Conservation (phyloP, 768 basidiomycete genomes). For the Lentinula guzmanii region DNA sequence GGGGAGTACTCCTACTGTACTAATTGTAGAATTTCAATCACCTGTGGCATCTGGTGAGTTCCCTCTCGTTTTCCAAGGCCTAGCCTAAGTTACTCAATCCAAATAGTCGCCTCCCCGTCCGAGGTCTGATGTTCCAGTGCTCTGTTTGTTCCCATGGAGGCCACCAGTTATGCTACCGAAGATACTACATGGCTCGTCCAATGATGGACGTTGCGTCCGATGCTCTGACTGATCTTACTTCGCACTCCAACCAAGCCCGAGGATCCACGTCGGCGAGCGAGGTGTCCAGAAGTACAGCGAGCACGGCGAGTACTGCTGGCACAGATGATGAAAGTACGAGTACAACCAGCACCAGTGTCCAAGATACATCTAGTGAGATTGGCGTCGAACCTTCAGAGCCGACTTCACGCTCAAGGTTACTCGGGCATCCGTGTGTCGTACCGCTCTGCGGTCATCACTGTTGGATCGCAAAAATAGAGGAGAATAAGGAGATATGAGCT, state of each 20-base stretch:
- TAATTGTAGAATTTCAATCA: conserved; percentile 41
- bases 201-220: conserved; percentile 39
- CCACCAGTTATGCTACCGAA: conserved; percentile 71
- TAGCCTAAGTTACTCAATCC: conserved; percentile 6
- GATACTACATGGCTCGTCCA: conserved; percentile 57
- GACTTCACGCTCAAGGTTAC: conserved; percentile 17
- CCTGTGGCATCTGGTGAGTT: conserved; percentile 71
- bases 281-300: conserved; percentile 14
- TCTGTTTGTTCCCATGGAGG: conserved; percentile 76
- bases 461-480: conserved; percentile 31
- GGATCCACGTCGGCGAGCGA: conserved; percentile 3
- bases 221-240: conserved; percentile 12
- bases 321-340: conserved; percentile 18
- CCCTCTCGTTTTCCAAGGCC: not conserved
- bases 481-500: not conserved
- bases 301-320: conserved; percentile 3
- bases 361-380: conserved; percentile 12
- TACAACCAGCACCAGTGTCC: conserved; percentile 8
- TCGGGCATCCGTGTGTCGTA: conserved; percentile 62
- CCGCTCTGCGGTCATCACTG: conserved; percentile 80
- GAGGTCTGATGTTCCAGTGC: conserved; percentile 65
- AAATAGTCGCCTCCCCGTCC: conserved; percentile 70
- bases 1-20: conserved; percentile 52
- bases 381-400: conserved; percentile 15
- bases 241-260: conserved; percentile 7